These are phyloP conservation scores for Candida tammaniensis DNA, from an alignment of 805 yeast species.

Conservation along the genomic window DNA sequence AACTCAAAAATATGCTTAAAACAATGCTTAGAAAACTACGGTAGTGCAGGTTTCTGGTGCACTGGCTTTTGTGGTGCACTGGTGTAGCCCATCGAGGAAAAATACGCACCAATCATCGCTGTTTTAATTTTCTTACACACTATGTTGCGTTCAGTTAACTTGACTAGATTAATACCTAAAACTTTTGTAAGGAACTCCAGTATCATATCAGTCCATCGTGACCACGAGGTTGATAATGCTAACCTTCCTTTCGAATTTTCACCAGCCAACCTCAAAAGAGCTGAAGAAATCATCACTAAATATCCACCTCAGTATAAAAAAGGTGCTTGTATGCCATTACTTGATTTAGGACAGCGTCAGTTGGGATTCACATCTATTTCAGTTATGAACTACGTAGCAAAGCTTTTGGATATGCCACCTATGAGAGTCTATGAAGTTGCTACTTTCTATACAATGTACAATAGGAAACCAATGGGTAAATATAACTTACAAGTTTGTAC, in stretches of 20 bases:
- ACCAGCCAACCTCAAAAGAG: constrained; percentile 60
- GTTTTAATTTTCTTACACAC: too few relatives aligned
- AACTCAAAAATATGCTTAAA: too few relatives aligned
- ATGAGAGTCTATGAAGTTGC: constrained; percentile 95
- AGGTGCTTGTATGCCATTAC: constrained; percentile 83
- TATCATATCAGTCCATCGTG: constrained; percentile 65
- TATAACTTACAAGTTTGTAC: constrained; percentile 83
- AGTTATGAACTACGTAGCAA: constrained; percentile 88
- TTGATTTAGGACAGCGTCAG: constrained; percentile 86
- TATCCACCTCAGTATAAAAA: constrained; percentile 86
- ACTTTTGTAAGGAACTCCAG: constrained; percentile 33
- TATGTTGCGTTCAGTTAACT: too few relatives aligned
- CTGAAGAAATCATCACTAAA: constrained; percentile 71
- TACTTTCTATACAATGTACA: constrained; percentile 88
- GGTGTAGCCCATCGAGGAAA: too few relatives aligned
- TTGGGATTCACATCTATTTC: constrained; percentile 81
- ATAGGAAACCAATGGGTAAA: constrained; percentile 82
- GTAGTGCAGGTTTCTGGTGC: too few relatives aligned
- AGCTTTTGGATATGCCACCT: constrained; percentile 82
- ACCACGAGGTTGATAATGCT: constrained; percentile 65
- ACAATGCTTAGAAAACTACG: too few relatives aligned
- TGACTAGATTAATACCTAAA: too few relatives aligned
- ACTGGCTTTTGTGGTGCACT: too few relatives aligned
- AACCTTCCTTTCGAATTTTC: constrained; percentile 70
- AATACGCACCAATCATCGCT: too few relatives aligned